Base-by-base conservation (phyloP, 768 basidiomycete species). In the Tricholomella constricta region DNA sequence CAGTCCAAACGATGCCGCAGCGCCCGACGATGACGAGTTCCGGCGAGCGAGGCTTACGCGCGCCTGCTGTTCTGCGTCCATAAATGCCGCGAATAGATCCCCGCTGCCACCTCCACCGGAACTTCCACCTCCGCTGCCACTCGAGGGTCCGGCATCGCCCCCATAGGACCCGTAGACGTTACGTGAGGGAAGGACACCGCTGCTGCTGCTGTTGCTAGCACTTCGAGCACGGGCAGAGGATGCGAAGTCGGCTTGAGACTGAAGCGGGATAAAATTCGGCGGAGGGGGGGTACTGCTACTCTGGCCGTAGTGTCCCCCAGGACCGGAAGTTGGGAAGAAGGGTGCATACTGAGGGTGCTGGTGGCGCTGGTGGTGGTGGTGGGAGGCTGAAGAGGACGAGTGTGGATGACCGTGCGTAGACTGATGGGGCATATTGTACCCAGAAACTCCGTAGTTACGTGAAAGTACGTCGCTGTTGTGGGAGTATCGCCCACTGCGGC, bases 191-290 rank as follows among this genome's bases (percentile, higher is more conserved):
- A 53, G 25, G 9, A 45, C n/a, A 7, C 44, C 37, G 19, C 45
- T 22, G 20, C 46, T 26, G 20, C 48, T 40, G 12, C 44, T n/a
- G n/a, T n/a, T 19, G 26, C 51, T 53, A 7, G 31, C 31, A 19
- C 52, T 46, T 4, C 52, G 51, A 2, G 23, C 41, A 10, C 52
- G 56, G 12, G 48, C 42, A 8, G 65, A 58, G 8, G 54, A 27
- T 15, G 48, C 19, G 42, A 64, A 68, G 40, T 69, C 66, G 14
- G 54, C 54, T 35, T 52, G 58, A n/a, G 66, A 59, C 27, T 65
- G 63, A n/a, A 69, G 65, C 9, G 68, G 71, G 22, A 72, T 66
- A 41, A 72, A 70, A 1, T 64, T 62, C 0, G 69, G 65, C 10
- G 65, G 61, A 3, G 69, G 66, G 5, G 53, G 57, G 23, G 57